Percentiles rank a stretch among this genome's conserved stretches.
Conservation (phyloP, 2,329 filamentous ascomycete genomes). For the Aspergillus alliaceus region DNA sequence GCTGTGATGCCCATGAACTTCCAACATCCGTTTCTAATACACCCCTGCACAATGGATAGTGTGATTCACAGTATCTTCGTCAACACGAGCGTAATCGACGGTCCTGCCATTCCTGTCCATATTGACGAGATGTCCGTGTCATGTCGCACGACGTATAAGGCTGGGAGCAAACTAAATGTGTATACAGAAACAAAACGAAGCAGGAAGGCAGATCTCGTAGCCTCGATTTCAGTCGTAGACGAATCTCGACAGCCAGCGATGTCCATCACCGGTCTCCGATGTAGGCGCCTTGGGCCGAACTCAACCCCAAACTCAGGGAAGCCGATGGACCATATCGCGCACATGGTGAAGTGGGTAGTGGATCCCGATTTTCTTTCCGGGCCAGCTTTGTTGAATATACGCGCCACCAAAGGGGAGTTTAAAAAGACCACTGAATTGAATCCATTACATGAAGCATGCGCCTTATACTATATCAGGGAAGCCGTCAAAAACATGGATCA, state of each 20-base stretch:
- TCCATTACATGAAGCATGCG: not conserved
- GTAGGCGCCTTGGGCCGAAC: not conserved
- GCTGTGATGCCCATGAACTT: constrained; percentile 28
- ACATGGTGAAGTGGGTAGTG: constrained; percentile 21
- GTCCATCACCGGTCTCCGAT: constrained; percentile 16
- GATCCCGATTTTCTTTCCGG: constrained; percentile 17
- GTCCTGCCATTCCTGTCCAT: constrained; percentile 21
- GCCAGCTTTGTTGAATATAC: not conserved
- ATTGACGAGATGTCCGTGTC: constrained; percentile 23
- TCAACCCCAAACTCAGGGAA: not conserved
- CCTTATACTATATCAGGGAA: constrained; percentile 4
- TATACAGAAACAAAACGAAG: constrained; percentile 9
- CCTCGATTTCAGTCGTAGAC: constrained; percentile 14
- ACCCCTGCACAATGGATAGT: constrained; percentile 33
- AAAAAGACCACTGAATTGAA: not conserved
- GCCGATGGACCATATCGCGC: constrained; percentile 5
- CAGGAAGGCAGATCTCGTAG: constrained; percentile 5
- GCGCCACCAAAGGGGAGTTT: not conserved
- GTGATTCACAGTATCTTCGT: constrained; percentile 31
- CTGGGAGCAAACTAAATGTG: constrained; percentile 12
- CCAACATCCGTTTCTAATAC: constrained; percentile 27
- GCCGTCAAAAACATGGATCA: not conserved
- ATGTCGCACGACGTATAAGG: not conserved
- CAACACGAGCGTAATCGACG: constrained; percentile 8
- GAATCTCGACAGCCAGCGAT: constrained; percentile 1